Evolutionary conservation across 345 rosid genomes (phyloP).

Genomic region (Populus nigra): DNA sequence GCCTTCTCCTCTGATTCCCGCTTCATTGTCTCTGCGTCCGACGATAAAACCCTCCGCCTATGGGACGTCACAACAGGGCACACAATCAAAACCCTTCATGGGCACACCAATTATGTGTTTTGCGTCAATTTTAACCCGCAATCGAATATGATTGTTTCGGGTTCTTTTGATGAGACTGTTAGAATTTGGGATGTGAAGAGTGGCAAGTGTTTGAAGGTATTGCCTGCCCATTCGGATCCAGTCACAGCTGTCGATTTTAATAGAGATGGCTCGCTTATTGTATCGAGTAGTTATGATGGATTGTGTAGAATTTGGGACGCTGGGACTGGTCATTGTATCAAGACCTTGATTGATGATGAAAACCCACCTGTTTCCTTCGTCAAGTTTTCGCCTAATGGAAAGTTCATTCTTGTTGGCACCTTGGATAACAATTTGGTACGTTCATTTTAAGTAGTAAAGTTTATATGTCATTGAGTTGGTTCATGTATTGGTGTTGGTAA

Average conservation of each 20-base stretch:
- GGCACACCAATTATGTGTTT: slow-evolving; percentile 82
- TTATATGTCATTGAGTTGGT: no score
- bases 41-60: slow-evolving; percentile 83
- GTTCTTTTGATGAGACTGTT: slow-evolving; percentile 90
- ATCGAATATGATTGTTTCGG: slow-evolving; percentile 86
- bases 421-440: slow-evolving; percentile 81
- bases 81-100: slow-evolving; percentile 57
- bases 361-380: slow-evolving; percentile 90
- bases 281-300: slow-evolving; percentile 92
- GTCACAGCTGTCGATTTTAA: slow-evolving; percentile 89
- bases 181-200: slow-evolving; percentile 86
- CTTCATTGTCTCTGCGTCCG: slow-evolving; percentile 87
- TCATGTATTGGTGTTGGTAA: not conserved
- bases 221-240: slow-evolving; percentile 93
- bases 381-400: slow-evolving; percentile 88
- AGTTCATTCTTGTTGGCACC: slow-evolving; percentile 87
- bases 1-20: slow-evolving; percentile 88
- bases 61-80: slow-evolving; percentile 83
- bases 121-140: slow-evolving; percentile 86
- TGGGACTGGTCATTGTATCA: slow-evolving; percentile 80
- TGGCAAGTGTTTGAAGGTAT: slow-evolving; percentile 83
- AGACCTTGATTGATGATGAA: slow-evolving; percentile 85
- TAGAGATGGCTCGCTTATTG: slow-evolving; percentile 73
- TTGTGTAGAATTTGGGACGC: slow-evolving; percentile 89
- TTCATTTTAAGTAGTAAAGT: no score